Evolutionary conservation across 108 stramenopile species (phyloP), one percentile per base, ranked within the genome.

Genomic region (Asterionellopsis glacialis): DNA sequence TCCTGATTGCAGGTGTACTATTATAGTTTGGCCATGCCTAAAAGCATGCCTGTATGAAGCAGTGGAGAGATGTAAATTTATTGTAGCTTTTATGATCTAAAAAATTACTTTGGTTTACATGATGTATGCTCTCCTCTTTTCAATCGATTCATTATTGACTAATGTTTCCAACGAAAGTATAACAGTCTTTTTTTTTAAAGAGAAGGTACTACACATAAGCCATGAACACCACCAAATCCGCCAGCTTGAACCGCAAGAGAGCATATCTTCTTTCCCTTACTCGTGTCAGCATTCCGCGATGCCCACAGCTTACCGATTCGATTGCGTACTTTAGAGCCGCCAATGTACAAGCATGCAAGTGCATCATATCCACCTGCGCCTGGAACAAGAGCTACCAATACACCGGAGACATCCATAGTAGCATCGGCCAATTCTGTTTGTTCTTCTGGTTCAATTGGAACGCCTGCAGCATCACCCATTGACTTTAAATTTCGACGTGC

Each of bases 281-380:
- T 33, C 33, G 28, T 60, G 10, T 67, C 62, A 23, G 57, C 26
- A 41, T 50, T 61, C 64, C 69, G 73, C 19, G 65, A 41, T 40
- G 79, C 71, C 91, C 91, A 92, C 4, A 92, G 48, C 12, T 75
- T 56, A 9, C 81, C 82, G 66, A 92, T 87, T 14, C 68, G 59
- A 51, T 85, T 70, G 22, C 82, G 55, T 12, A 80, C 80, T 11
- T 57, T 21, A 22, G 80, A 79, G 9, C 79, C 75, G 45, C 81
- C 70, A 24, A 85, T 80, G 55, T 87, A 92, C 19, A 92, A 50
- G 53, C 86, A 94, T 51, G 87, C 96, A 43, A 98, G 57, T 15
- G 97, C 97, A 69, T 98, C 97, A 57, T 90, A 93, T 13, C 97
- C 97, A 27, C 97, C 97, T 11, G 97, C 97, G 13, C 97, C 97